Evolutionary conservation across 805 yeast species (phyloP).

Genomic region (Saccharomycopsis capsularis): DNA sequence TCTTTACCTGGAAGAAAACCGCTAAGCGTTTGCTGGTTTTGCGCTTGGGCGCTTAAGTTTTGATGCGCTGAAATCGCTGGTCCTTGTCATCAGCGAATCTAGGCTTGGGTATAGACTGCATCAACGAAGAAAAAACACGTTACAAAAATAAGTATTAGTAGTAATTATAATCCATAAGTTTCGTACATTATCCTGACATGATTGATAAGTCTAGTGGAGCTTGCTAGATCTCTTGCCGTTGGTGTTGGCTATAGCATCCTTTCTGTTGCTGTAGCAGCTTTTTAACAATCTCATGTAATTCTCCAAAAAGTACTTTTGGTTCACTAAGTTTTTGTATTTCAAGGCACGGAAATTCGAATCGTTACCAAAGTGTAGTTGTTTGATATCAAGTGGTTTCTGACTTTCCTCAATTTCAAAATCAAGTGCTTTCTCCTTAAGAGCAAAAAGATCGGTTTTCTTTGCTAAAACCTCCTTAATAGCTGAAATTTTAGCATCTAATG

Average conservation of each 20-base stretch:
- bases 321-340: conserved; percentile 6
- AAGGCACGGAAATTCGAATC: background rate
- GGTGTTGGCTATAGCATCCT: background rate
- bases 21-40: no score
- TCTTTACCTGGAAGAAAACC: no score
- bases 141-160: no score
- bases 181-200: background rate
- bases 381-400: no score
- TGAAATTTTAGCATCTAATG: conserved; percentile 9
- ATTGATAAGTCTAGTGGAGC: background rate
- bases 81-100: background rate
- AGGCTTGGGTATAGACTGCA: background rate
- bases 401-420: background rate
- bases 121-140: no score
- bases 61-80: background rate
- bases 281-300: conserved; percentile 7
- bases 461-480: conserved; percentile 9
- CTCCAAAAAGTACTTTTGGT: conserved; percentile 9
- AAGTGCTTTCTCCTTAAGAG: conserved; percentile 9
- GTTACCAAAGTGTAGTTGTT: background rate
- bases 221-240: background rate
- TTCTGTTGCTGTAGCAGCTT: background rate
- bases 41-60: no score
- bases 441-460: conserved; percentile 2
- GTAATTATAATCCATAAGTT: no score